Conservation (phyloP, 1,139 yeast genomes). For the Magnusiomyces paraingens region DNA sequence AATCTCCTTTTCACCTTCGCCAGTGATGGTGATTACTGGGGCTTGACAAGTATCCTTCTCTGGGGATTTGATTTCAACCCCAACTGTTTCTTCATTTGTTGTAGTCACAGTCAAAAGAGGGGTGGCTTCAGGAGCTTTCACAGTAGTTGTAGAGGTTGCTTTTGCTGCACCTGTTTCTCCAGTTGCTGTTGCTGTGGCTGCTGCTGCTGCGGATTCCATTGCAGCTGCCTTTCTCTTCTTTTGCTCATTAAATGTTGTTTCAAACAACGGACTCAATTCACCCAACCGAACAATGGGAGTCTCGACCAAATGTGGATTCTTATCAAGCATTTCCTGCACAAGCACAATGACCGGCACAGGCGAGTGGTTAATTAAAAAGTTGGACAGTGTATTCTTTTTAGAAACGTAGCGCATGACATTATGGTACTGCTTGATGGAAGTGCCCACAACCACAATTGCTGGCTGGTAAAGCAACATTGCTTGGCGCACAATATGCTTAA, state of each 20-base stretch:
- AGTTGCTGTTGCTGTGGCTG: neutral
- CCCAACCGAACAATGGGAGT: neutral
- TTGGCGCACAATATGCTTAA: constrained; percentile 25
- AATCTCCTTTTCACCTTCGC: too few species aligned
- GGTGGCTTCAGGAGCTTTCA: neutral
- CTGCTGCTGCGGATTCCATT: neutral
- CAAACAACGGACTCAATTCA: neutral
- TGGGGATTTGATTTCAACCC: neutral
- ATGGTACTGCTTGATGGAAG: constrained; percentile 21
- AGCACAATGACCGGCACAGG: constrained; percentile 22
- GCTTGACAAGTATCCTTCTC: neutral
- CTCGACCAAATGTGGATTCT: neutral
- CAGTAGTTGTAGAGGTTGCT: neutral
- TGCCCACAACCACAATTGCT: constrained; percentile 25
- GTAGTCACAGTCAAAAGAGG: neutral
- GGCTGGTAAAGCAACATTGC: constrained; percentile 27
- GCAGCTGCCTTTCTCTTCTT: neutral
- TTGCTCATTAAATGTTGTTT: neutral
- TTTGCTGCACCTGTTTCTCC: neutral
- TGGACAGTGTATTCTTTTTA: constrained; percentile 21
- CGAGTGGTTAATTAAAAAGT: constrained; percentile 25
- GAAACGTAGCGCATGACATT: constrained; percentile 21
- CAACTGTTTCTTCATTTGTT: neutral
- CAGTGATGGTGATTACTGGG: neutral
- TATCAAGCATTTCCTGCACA: constrained; percentile 2